Evolutionary conservation across 441 rosid species (phyloP), one percentile per base, ranked within the genome.

Genomic region (Erysimum cheiri): DNA sequence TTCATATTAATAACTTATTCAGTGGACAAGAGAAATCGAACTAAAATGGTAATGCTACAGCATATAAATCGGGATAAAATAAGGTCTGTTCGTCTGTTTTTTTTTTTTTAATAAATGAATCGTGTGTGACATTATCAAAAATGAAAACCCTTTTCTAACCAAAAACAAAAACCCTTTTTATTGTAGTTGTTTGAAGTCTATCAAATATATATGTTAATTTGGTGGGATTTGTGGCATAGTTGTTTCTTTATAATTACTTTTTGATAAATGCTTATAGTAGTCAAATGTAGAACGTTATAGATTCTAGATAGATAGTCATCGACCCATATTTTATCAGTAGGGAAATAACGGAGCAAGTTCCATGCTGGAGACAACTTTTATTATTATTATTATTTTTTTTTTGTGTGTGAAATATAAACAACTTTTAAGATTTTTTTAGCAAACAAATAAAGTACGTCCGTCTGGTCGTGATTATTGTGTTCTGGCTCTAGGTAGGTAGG

Each of bases 401-500:
- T 62, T 31, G 5, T 29, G 14, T 24, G 3, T 15, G 8, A 6
- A 24, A 36, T 8, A 6, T 31, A 31, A 54, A 14, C 4, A 31
- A 29, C 6, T 29, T 13, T 31, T 50, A 54, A 29, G 40, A 54
- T n/a, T 29, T 8, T 31, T 54, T n/a, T 31, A 32, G 41, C 41
- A 17, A 10, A 15, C 60, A 33, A 56, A 10, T 1, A 50, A 56
- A 56, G 14, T 22, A 22, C 24, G 61, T 35, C 10, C 28, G 43
- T 37, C 17, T 41, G 6, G 36, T 36, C 28, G 49, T 56, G n/a
- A 35, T 19, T 10, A 19, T 10, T 36, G 10, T 61, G 10, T 61
- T 44, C 47, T 61, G 40, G 64, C 49, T 59, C 13, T 40, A 59
- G 19, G 47, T 12, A 12, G 24, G 60, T 32, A 56, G 29, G 37